Evolutionary conservation across 106 monocot genomes (phyloP).

Genomic region (Dendrobium chrysotoxum): DNA sequence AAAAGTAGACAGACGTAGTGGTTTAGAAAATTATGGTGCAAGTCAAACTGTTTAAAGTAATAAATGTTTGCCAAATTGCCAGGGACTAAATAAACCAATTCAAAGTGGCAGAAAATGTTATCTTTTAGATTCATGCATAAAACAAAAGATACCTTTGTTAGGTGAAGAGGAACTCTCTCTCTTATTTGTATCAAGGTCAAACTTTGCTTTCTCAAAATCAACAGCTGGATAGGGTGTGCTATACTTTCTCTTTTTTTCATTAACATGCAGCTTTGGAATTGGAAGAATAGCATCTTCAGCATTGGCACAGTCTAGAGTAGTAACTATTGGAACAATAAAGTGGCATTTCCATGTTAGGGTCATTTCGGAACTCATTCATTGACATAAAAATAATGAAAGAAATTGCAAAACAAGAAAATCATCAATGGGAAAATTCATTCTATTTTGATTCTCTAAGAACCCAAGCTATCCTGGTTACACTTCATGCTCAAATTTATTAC

Average conservation of each 20-base stretch:
- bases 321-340: slow-evolving; percentile 42
- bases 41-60: neutral
- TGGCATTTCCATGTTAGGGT: neutral
- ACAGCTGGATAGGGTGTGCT: slow-evolving; percentile 3
- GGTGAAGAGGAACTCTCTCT: slow-evolving; percentile 11
- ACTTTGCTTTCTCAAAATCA: slow-evolving; percentile 18
- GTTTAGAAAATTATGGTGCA: neutral
- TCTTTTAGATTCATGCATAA: neutral
- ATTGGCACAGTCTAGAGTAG: slow-evolving; percentile 82
- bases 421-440: neutral
- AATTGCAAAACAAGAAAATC: neutral
- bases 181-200: slow-evolving; percentile 10
- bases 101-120: neutral
- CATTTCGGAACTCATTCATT: neutral
- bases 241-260: slow-evolving; percentile 90
- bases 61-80: slow-evolving; percentile 4
- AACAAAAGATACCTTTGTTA: slow-evolving; percentile 31
- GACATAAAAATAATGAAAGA: neutral
- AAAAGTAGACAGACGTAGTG: neutral
- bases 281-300: slow-evolving; percentile 92
- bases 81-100: slow-evolving; percentile 1
- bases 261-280: slow-evolving; percentile 53
- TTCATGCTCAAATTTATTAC: neutral
- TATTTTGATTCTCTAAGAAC: slow-evolving; percentile 1
- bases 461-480: neutral